Evolutionary conservation across 345 rosid genomes (phyloP), one percentile per base, ranked within the genome.

Genomic region (Eucalyptus polyanthemos): DNA sequence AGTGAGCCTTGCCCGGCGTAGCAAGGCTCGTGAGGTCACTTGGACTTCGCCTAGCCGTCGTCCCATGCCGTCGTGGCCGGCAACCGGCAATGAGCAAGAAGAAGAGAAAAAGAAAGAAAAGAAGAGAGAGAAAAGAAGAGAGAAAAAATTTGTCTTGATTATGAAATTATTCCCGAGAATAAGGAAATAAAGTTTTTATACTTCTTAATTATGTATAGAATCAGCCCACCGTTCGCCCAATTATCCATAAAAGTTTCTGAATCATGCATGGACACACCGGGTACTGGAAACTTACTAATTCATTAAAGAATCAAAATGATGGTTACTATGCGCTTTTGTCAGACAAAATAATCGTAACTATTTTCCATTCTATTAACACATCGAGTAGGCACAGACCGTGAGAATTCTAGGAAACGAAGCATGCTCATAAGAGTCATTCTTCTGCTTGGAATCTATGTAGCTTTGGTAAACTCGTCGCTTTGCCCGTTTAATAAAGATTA

Each of bases 31-130:
- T 45, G 47, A 45, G 47, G 47, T 45, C 11, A 1, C 9, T 4
- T 4, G 11, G 47, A 45, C 47, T 11, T 45, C 4, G 47, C 47
- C 47, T 45, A 45, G 47, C 47, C 47, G 47, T 9, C 11, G 47
- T 45, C n/a, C n/a, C 11, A 9, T 0, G 11, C 9, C 11, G 47
- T 2, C 0, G 11, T 45, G 47, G 47, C 47, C 4, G 4, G 47
- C 47, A 45, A 45, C 47, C 47, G 11, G 1, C 47, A 45, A 45
- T 45, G 47, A 45, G 11, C 11, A 45, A 45, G 11, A 45, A 9
- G 47, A 45, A 45, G 47, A 45, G 47, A 45, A 45, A 45, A 45
- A 11, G 11, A 45, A 45, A 45, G 47, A 45, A 45, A 45, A 45
- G 47, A 45, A 45, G 9, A 45, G 1, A 11, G 9, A 9, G 11